Base-by-base conservation (phyloP, 768 basidiomycete genomes). In the Suillus sp. region DNA sequence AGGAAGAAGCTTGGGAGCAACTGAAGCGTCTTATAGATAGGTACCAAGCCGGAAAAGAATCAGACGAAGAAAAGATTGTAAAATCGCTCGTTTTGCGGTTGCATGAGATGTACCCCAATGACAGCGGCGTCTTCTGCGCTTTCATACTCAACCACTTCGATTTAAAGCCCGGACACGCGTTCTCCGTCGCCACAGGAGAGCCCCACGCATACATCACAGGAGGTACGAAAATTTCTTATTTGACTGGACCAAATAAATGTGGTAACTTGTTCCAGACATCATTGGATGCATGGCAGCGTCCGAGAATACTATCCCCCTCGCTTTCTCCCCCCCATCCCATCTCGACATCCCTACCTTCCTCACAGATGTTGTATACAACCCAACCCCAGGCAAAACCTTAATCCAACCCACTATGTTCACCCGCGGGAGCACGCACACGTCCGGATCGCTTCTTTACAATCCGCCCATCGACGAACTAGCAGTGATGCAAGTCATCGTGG, bases 401-500 rank as follows among this genome's bases (percentile, higher is more conserved):
- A 75, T 86, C 59, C 63, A 75, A 18, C 88, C 92, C 1, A 74
- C 71, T 2, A 65, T 77, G 0, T 92, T 90, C 78, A 72, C 72
- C 22, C 64, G 53, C 34, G 42, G 53, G 27, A 57, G 61, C 53
- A 40, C 63, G n/a, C 22, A 11, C 13, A 48, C 50, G 16, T 48
- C 37, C 6, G 65, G 72, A 20, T 63, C 83, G 34, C 81, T 79
- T n/a, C 74, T 95, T 11, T 96, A 95, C 77, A 86, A 96, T 71
- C 95, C 95, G 3, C 93, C 95, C 0, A 90, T 95, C 66, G 86
- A 91, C 32, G 95, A 98, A 76, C 96, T 98, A 75, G 87, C 91
- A 14, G 93, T 98, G 6, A 78, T 94, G 11, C 83, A 83, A 37
- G 79, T 86, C 7, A 78, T 77, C 45, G 71, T 96, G 5, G 64